Evolutionary conservation across 352 stramenopile species (phyloP).

Genomic region (Globisporangium rhizosaccharum): DNA sequence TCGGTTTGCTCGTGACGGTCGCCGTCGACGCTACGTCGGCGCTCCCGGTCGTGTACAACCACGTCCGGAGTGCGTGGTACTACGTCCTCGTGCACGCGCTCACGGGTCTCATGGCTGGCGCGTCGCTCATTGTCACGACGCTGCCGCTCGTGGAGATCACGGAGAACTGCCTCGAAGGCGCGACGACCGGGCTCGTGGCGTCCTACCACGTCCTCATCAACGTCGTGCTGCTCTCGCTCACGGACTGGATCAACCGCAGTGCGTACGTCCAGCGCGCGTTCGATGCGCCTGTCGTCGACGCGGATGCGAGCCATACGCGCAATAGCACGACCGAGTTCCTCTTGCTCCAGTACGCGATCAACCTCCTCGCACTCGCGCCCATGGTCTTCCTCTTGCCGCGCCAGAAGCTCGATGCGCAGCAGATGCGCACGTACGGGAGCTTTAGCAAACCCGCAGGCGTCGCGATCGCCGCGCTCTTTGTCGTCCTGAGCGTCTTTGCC

Average conservation of each 20-base stretch:
- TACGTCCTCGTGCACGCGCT: slow-evolving; percentile 38
- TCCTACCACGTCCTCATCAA: slow-evolving; percentile 60
- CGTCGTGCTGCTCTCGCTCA: slow-evolving; percentile 58
- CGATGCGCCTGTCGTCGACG: slow-evolving; percentile 19
- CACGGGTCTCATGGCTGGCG: slow-evolving; percentile 28
- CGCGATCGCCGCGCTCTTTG: slow-evolving; percentile 30
- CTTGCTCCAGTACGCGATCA: slow-evolving; percentile 41
- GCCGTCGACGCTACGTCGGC: slow-evolving; percentile 24
- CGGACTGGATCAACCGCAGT: slow-evolving; percentile 47
- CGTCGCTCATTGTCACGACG: slow-evolving; percentile 43
- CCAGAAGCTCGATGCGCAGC: slow-evolving; percentile 58
- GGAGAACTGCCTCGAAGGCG: slow-evolving; percentile 64
- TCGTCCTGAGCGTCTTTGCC: slow-evolving; percentile 36
- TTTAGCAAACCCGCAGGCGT: slow-evolving; percentile 37
- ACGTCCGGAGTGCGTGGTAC: slow-evolving; percentile 42
- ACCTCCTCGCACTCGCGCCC: slow-evolving; percentile 43
- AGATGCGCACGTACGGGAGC: slow-evolving; percentile 52
- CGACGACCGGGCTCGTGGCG: slow-evolving; percentile 52
- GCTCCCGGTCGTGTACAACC: slow-evolving; percentile 46
- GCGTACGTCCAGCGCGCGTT: slow-evolving; percentile 33
- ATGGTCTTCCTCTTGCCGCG: slow-evolving; percentile 65
- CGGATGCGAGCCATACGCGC: slow-evolving; percentile 28
- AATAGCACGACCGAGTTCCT: slow-evolving; percentile 33
- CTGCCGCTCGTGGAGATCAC: slow-evolving; percentile 72
- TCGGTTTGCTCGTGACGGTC: slow-evolving; percentile 36